Conservation (phyloP, 305 asterid species). For the Striga hermonthica region DNA sequence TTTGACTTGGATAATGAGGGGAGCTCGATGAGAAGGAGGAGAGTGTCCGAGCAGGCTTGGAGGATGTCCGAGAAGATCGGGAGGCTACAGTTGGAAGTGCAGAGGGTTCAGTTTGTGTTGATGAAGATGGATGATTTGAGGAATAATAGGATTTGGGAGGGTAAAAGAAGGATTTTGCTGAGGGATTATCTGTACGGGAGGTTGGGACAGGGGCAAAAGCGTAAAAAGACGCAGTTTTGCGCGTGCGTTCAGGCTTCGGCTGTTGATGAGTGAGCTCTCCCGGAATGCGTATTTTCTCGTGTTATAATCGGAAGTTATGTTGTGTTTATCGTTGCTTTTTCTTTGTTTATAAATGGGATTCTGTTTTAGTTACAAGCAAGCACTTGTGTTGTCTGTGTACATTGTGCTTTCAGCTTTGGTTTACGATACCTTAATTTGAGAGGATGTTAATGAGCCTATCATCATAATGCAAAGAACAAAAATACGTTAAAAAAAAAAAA, state of each 20-base stretch:
- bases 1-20: constrained; percentile 70
- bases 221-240: constrained; percentile 63
- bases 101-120: constrained; percentile 78
- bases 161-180: constrained; percentile 59
- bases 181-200: constrained; percentile 73
- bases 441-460: too few relatives aligned
- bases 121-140: constrained; percentile 64
- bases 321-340: too few relatives aligned
- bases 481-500: too few relatives aligned
- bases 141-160: constrained; percentile 35
- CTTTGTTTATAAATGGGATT: too few relatives aligned
- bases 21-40: constrained; percentile 40
- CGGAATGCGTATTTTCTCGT: too few relatives aligned
- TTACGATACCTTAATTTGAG: too few relatives aligned
- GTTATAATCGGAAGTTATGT: too few relatives aligned
- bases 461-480: too few relatives aligned
- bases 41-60: constrained; percentile 67
- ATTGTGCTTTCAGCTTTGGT: too few relatives aligned
- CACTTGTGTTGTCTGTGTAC: too few relatives aligned
- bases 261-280: constrained; percentile 46
- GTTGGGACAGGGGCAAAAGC: constrained; percentile 43
- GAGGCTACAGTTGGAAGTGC: constrained; percentile 85
- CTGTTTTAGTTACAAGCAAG: too few relatives aligned
- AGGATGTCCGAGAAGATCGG: constrained; percentile 85
- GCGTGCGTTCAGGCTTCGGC: constrained; percentile 79